phyloP scores from a whole-genome alignment of 768 basidiomycete species.

The Rhodosporidiobolus odoratus region DNA sequence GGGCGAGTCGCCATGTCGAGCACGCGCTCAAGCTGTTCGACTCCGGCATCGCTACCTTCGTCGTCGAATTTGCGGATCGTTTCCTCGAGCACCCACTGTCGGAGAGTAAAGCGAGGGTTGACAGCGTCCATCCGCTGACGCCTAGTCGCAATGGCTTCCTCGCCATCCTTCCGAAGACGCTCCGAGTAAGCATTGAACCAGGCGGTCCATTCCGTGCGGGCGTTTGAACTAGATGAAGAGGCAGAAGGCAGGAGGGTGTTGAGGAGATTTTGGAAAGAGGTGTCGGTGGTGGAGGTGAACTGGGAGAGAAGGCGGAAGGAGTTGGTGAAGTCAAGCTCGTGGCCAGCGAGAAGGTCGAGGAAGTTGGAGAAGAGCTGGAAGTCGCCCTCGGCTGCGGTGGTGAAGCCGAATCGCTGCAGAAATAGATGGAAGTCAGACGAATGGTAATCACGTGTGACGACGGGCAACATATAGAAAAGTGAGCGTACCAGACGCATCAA shows the following conservation, averaged over 20 bases:
- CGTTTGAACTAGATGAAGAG: slow-evolving; percentile 1
- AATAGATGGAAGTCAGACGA: not conserved
- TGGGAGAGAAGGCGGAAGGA: slow-evolving; percentile 68
- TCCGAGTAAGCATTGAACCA: slow-evolving; percentile 49
- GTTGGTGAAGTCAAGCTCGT: slow-evolving; percentile 79
- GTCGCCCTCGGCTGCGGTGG: slow-evolving; percentile 57
- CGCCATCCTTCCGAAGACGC: slow-evolving; percentile 52
- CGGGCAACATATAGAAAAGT: not conserved
- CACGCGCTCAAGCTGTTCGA: slow-evolving; percentile 63
- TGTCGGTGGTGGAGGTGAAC: slow-evolving; percentile 55
- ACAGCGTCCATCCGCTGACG: slow-evolving; percentile 54
- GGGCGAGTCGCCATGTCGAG: slow-evolving; percentile 85
- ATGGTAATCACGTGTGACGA: not conserved
- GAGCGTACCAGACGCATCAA: slow-evolving; percentile 52
- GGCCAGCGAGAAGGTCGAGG: slow-evolving; percentile 65
- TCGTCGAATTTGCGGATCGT: slow-evolving; percentile 70
- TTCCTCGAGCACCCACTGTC: slow-evolving; percentile 96
- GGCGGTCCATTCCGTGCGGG: slow-evolving; percentile 25
- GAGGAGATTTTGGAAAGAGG: slow-evolving; percentile 37
- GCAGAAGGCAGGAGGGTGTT: slow-evolving; percentile 31
- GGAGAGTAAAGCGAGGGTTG: slow-evolving; percentile 86
- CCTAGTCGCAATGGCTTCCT: slow-evolving; percentile 43
- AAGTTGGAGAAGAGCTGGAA: slow-evolving; percentile 63
- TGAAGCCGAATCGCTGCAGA: slow-evolving; percentile 68
- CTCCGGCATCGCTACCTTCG: slow-evolving; percentile 49